Evolutionary conservation across 2,329 filamentous ascomycete species (phyloP), one percentile per base, ranked within the genome.

Genomic region (Ceratocystis ficicola): DNA sequence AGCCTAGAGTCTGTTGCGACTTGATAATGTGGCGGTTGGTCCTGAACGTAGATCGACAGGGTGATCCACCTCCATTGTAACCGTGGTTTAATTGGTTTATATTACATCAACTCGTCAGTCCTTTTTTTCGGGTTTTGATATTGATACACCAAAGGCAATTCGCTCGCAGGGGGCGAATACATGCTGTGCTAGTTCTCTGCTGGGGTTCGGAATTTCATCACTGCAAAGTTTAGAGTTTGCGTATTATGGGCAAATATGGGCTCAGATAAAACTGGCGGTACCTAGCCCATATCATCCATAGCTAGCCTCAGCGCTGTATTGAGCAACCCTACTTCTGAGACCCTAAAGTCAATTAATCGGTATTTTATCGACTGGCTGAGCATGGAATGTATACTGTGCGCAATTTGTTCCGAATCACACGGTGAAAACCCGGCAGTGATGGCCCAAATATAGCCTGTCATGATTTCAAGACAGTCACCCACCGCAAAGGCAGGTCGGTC

Each of bases 401-500:
- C 30, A 1, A 12, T 6, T 7, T 2, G 30, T 12, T 12, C 22
- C 1, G 5, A n/a, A 3, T 15, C 10, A 2, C 52, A 57, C 52
- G 6, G 52, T 57, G 25, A 10, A 15, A 30, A 30, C 2, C 52
- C 52, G 52, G 52, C 52, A 57, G 15, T 57, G 52, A 17, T 57
- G 52, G 25, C 22, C 52, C 52, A 57, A 57, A 30, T 57, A 57
- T 57, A 57, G 52, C 52, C 52, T 57, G 52, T 5, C 52, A 57
- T 30, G 25, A 28, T 6, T 30, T n/a, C 22, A 30, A 57, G 52
- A 30, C 52, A 57, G 4, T 17, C 22, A n/a, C n/a, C 22, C n/a
- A 50, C 46, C 28, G 22, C 25, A 57, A 57, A 30, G 17, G 52
- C 22, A 48, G 44, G 44, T 48, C 2, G 15, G 44, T 48, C 22